These are phyloP conservation scores for Candida tibetensis DNA, from an alignment of 805 yeast genomes.

Conservation along the genomic window DNA sequence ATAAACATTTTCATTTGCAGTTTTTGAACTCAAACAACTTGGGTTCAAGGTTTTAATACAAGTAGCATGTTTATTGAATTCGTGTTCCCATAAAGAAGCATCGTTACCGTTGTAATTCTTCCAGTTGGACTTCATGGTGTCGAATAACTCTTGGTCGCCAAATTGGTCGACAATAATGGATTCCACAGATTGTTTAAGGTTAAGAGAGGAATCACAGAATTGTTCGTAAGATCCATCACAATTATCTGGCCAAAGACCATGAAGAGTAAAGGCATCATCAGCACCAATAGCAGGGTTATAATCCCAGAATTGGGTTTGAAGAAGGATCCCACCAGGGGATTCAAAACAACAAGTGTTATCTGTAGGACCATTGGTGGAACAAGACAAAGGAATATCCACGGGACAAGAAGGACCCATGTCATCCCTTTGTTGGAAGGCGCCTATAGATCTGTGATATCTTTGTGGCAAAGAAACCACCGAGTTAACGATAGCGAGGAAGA, in stretches of 20 bases:
- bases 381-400: constrained; percentile 54
- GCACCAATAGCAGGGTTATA: constrained; percentile 72
- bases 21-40: constrained; percentile 52
- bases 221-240: constrained; percentile 82
- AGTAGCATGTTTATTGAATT: constrained; percentile 91
- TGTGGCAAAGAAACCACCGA: background rate
- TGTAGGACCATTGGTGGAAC: constrained; percentile 44
- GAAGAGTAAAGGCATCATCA: constrained; percentile 68
- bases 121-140: constrained; percentile 64
- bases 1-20: constrained; percentile 47
- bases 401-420: constrained; percentile 46
- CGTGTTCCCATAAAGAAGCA: constrained; percentile 80
- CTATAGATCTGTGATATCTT: background rate
- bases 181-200: constrained; percentile 31
- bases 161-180: constrained; percentile 32
- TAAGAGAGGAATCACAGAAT: constrained; percentile 59
- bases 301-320: constrained; percentile 94
- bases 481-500: background rate
- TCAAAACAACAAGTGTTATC: constrained; percentile 72
- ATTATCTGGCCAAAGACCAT: constrained; percentile 87
- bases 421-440: background rate
- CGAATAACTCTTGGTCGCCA: constrained; percentile 51
- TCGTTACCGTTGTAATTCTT: constrained; percentile 69
- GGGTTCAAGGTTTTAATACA: constrained; percentile 82
- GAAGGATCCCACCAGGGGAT: constrained; percentile 76